Evolutionary conservation across 1,284 basidiomycete species (phyloP).

Genomic region (Austropuccinia psidii): DNA sequence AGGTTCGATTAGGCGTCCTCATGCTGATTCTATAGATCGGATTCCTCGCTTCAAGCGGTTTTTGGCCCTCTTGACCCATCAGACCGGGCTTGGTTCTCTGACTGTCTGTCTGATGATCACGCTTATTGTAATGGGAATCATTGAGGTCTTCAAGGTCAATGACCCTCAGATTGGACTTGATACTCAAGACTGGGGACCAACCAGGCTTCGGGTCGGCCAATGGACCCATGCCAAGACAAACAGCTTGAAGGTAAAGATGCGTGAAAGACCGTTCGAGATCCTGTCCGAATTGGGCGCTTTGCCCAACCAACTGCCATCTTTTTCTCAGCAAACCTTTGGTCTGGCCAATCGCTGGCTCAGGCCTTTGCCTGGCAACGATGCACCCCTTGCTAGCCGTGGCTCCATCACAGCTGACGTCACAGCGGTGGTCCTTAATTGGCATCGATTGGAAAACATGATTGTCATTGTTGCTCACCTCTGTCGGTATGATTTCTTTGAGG

Average conservation of each 20-base stretch:
- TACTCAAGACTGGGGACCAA: slow-evolving; percentile 10
- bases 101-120: background rate
- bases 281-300: background rate
- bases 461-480: slow-evolving; percentile 25
- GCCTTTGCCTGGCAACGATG: background rate
- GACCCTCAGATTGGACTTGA: background rate
- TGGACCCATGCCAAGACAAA: background rate
- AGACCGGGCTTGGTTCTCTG: background rate
- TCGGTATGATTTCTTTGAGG: slow-evolving; percentile 26
- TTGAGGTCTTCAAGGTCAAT: background rate
- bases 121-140: background rate
- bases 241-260: background rate
- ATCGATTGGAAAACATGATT: slow-evolving; percentile 10
- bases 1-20: too few species aligned
- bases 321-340: background rate
- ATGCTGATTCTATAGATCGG: too few species aligned
- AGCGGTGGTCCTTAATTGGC: slow-evolving; percentile 24
- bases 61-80: too few species aligned
- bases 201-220: background rate
- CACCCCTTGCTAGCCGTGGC: background rate
- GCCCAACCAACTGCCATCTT: background rate
- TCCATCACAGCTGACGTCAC: slow-evolving; percentile 1
- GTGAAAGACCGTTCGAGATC: background rate
- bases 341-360: slow-evolving; percentile 8
- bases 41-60: too few species aligned